Base-by-base conservation (phyloP, 2,329 filamentous ascomycete species). In the Truncatella angustata region DNA sequence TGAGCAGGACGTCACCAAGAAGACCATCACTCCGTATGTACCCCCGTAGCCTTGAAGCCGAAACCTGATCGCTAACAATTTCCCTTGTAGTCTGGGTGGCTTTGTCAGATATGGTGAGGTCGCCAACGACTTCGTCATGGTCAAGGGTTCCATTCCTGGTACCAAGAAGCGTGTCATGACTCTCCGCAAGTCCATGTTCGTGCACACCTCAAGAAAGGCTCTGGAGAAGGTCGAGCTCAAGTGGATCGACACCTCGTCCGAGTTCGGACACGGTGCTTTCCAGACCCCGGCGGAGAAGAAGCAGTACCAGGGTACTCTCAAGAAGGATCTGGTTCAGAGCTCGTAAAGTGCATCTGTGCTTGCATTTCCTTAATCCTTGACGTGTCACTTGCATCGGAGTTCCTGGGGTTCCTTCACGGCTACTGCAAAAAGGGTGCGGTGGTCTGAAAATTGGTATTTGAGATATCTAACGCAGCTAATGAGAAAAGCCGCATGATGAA, bases 181-280 rank as follows among this genome's bases (percentile, higher is more conserved):
- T 66, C 89, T 99, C 69, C 90, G 94, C 78, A 99, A 97, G 85
- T 95, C 93, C 65, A 94, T 99, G 85, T 97, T 94, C 86, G 84
- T 82, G 59, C 94, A 99, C 85, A 97, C 92, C 67, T 96, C 89
- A 72, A 85, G 94, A 74, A 91, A 88, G 76, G 90, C 94, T 52
- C 84, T 96, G 72, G 94, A 99, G 88, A 97, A 99, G 90, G 90
- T 97, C 76, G 90, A 93, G 73, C 90, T 99, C 82, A 99, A 99
- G 82, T 99, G 94, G 94, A 99, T 99, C 88, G 94, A 99, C 73
- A 99, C 94, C 69, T 97, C 92, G 59, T 97, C 92, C 81, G 96
- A 99, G 85, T 99, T 99, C 78, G 94, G 94, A 79, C 94, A 99
- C 83, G 94, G 94, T 86, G 93, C 91, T 71, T 99, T 96, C 91